A percentile compares a stretch with the other conserved stretches of the same genome.
Evolutionary conservation across 495 filamentous ascomycete species (phyloP).

Genomic region (Neurospora sp.): DNA sequence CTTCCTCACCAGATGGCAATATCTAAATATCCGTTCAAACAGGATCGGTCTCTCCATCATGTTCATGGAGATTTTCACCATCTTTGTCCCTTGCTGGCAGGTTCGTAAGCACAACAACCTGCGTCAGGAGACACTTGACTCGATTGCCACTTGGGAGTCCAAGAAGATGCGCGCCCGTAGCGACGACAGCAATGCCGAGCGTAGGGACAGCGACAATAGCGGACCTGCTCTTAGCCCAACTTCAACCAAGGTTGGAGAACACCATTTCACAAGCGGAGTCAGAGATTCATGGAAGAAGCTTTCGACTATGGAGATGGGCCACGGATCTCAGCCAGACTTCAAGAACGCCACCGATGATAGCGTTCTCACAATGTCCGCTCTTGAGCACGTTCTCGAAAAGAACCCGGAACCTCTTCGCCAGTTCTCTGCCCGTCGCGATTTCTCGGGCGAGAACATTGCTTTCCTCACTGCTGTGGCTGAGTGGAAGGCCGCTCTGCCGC

Average conservation of each 20-base stretch:
- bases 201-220: not conserved
- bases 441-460: conserved; percentile 59
- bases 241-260: conserved; percentile 15
- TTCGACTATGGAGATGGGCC: conserved; percentile 9
- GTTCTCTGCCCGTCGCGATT: conserved; percentile 53
- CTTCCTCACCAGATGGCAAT: not conserved
- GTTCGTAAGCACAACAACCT: conserved; percentile 18
- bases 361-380: conserved; percentile 47
- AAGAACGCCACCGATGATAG: conserved; percentile 22
- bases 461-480: conserved; percentile 50
- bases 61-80: conserved; percentile 42
- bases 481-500: conserved; percentile 36
- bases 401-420: conserved; percentile 46
- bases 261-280: not conserved
- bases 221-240: conserved; percentile 11
- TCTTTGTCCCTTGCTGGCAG: conserved; percentile 35
- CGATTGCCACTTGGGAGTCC: conserved; percentile 23
- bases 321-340: conserved; percentile 22
- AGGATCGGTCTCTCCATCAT: conserved; percentile 25
- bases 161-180: conserved; percentile 13
- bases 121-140: conserved; percentile 19
- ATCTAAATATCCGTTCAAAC: conserved; percentile 1
- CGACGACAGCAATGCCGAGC: not conserved
- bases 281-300: conserved; percentile 20
- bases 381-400: conserved; percentile 47